phyloP scores from a whole-genome alignment of 2,329 filamentous ascomycete genomes.

The Fusarium sp. region DNA sequence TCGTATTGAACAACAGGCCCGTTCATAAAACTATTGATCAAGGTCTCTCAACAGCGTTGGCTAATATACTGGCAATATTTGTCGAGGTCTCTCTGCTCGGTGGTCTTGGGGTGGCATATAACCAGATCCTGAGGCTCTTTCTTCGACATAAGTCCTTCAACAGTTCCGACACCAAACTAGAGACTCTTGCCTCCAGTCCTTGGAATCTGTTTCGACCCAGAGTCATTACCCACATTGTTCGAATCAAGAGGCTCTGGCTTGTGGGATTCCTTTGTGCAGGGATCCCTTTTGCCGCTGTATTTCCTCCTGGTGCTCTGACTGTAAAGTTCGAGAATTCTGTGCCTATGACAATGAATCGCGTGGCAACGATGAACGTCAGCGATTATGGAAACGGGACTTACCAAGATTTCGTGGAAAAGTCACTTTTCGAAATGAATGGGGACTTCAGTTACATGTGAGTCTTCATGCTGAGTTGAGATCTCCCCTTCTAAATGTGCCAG shows the following conservation, averaged over 20 bases:
- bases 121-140: background rate
- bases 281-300: background rate
- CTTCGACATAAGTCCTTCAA: background rate
- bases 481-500: no score
- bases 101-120: background rate
- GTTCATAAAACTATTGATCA: background rate
- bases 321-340: background rate
- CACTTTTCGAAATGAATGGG: background rate
- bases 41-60: background rate
- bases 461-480: no score
- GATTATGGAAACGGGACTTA: background rate
- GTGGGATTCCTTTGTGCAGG: background rate
- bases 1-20: background rate
- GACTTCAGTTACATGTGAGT: background rate
- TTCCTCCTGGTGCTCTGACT: background rate
- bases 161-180: background rate
- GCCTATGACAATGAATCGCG: fast-evolving
- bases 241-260: background rate
- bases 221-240: background rate
- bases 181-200: background rate
- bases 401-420: background rate
- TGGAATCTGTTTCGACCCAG: background rate
- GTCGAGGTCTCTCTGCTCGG: background rate
- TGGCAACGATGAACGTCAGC: background rate
- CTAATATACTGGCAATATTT: background rate